A percentile compares a stretch with the other conserved stretches of the same genome.
Conservation (phyloP, 2,329 filamentous ascomycete species). For the Magnaporthiopsis rhizophila region DNA sequence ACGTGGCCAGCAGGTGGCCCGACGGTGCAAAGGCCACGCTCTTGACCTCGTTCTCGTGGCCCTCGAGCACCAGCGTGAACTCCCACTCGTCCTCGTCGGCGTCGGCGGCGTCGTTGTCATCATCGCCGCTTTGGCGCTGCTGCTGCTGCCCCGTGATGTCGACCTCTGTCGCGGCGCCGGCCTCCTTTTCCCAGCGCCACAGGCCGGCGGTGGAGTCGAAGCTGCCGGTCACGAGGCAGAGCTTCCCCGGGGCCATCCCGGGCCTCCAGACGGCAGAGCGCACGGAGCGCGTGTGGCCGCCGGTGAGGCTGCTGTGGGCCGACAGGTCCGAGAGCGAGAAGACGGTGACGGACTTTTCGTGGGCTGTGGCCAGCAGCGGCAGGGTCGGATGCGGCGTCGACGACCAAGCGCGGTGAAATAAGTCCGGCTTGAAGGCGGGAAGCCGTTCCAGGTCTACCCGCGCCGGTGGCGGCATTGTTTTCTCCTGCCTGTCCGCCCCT, state of each 20-base stretch:
- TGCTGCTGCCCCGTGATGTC: constrained; percentile 11
- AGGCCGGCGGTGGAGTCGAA: constrained; percentile 89
- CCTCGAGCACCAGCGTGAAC: constrained; percentile 85
- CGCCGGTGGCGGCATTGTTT: neutral
- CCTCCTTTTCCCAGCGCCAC: constrained; percentile 60
- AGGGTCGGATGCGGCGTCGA: constrained; percentile 78
- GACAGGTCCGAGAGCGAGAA: constrained; percentile 80
- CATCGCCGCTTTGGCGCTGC: neutral
- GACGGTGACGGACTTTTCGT: constrained; percentile 78
- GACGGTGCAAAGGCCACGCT: constrained; percentile 65
- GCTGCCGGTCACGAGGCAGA: constrained; percentile 81
- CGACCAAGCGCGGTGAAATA: constrained; percentile 73
- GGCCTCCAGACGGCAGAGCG: constrained; percentile 85
- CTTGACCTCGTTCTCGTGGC: constrained; percentile 93
- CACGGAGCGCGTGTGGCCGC: constrained; percentile 88
- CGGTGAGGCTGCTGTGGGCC: constrained; percentile 69
- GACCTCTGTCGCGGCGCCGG: constrained; percentile 9
- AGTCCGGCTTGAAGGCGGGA: constrained; percentile 43
- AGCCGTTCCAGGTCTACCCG: constrained; percentile 20
- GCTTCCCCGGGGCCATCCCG: constrained; percentile 47
- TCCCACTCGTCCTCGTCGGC: constrained; percentile 60
- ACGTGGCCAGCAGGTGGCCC: constrained; percentile 78
- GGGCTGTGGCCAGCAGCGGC: constrained; percentile 81
- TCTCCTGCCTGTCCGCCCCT: no score
- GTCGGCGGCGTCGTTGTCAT: constrained; percentile 12